Evolutionary conservation across 2,329 filamentous ascomycete species (phyloP), one percentile per base, ranked within the genome.

Genomic region (Neocucurbitaria cava): DNA sequence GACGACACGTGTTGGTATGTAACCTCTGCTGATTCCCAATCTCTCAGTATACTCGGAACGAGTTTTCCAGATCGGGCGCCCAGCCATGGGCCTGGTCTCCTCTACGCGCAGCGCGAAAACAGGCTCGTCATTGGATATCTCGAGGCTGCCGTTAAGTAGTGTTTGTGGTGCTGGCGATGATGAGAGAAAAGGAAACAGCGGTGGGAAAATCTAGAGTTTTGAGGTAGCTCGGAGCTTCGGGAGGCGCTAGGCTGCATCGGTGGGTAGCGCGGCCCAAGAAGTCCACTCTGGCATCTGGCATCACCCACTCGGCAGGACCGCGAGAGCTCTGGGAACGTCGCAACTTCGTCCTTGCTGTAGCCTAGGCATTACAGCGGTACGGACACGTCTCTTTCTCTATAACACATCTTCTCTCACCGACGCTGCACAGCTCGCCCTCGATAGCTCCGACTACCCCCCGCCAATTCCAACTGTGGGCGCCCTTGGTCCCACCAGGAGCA

Each of bases 11-110:
- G 30, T 43, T 45, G 18, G 54, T 52, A 78, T 85, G 85, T 89
- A 81, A 87, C 86, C 87, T 81, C 85, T 83, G 84, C 87, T 89
- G 87, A 89, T 89, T 89, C 87, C 87, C 82, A 83, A 80, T 77
- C 82, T 83, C 78, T 88, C 85, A 82, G 77, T 77, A 82, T 80
- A 77, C 81, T 83, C 83, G 77, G 76, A 85, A 87, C 78, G 83
- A 84, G 81, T 70, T 79, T 82, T 87, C 85, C 83, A 87, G 83
- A 78, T 78, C 83, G 83, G 87, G 87, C 85, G 87, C 87, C 87
- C 87, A 89, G 87, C 85, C 81, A 88, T 84, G 85, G 85, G 85
- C 83, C 67, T 68, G 68, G 66, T 79, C 81, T 79, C 62, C 67
- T 89, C 85, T 89, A 77, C 86, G 86, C 85, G 73, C 85, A 87